These are phyloP conservation scores for Chara braunii DNA, from an alignment of 139 green algal genomes.

Conservation along the genomic window DNA sequence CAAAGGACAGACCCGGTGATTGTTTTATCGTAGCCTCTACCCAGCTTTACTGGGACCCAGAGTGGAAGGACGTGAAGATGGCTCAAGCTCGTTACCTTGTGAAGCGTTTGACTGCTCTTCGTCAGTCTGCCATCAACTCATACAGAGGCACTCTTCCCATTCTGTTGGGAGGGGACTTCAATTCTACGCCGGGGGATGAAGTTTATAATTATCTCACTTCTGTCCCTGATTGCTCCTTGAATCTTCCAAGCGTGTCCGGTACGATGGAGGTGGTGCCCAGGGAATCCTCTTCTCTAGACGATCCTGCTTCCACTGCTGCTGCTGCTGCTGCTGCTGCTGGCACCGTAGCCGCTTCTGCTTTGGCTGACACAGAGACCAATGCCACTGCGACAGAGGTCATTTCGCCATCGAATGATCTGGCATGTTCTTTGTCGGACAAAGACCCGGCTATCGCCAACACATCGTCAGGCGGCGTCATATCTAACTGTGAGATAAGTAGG, in stretches of 20 bases:
- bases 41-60: conserved; percentile 17
- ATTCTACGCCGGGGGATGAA: conserved; percentile 9
- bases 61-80: conserved; percentile 22
- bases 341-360: neutral
- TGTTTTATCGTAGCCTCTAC: conserved; percentile 1
- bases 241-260: no score
- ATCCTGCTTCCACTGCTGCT: no score
- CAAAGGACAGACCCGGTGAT: neutral
- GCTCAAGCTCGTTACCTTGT: conserved; percentile 23
- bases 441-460: no score
- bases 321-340: no score
- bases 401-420: neutral
- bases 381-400: neutral
- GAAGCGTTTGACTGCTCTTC: neutral
- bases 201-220: conserved; percentile 21
- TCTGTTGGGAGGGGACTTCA: conserved; percentile 29
- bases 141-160: no score
- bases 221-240: no score
- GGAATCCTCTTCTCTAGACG: no score
- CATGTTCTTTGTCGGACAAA: no score
- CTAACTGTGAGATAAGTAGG: no score
- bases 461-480: no score
- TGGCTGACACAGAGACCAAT: neutral
- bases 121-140: no score
- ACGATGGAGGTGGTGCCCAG: no score